Evolutionary conservation across 345 rosid species (phyloP), one percentile per base, ranked within the genome.

Genomic region (Carallia pectinifolia): DNA sequence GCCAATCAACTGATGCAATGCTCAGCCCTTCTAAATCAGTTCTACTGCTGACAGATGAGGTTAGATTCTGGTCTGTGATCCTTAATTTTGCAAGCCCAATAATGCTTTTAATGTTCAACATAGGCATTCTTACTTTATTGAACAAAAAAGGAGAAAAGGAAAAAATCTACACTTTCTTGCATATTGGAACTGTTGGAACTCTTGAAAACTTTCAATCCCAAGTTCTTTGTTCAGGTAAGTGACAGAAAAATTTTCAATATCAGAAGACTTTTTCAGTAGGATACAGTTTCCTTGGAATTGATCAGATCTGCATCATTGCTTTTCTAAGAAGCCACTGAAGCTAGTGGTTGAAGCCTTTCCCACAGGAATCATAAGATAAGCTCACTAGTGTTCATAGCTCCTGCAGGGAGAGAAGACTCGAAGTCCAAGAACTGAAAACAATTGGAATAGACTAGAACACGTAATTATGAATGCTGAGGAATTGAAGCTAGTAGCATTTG

Each of bases 401-500:
- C 81, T 70, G 80, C 86, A 90, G 96, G 88, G 79, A 71, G 83
- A 76, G 62, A 60, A 70, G 68, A 61, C 56, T 75, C 77, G 74
- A 78, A 85, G 70, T 30, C 73, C 73, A 70, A 76, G 71, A 63
- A 79, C 66, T 16, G 66, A 77, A 61, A 77, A 68, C 18, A 73
- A 75, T 61, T 81, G 64, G 61, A 37, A 66, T 76, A 81, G 74
- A 77, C 67, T 84, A 60, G 87, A 86, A 56, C 79, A 77, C 79
- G 73, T 81, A 29, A 62, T 71, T 69, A 40, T 69, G 62, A 89
- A 74, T 71, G 74, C 81, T 30, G 64, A 76, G 72, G 81, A 79
- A 72, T 81, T 78, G 54, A 82, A 82, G 71, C 65, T 63, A 72
- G 71, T 79, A 27, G 78, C 76, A 19, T 81, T 77, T 73, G 84